These are phyloP conservation scores for Stachybotrys echinatus DNA, from an alignment of 2,329 filamentous ascomycete species.

Conservation along the genomic window DNA sequence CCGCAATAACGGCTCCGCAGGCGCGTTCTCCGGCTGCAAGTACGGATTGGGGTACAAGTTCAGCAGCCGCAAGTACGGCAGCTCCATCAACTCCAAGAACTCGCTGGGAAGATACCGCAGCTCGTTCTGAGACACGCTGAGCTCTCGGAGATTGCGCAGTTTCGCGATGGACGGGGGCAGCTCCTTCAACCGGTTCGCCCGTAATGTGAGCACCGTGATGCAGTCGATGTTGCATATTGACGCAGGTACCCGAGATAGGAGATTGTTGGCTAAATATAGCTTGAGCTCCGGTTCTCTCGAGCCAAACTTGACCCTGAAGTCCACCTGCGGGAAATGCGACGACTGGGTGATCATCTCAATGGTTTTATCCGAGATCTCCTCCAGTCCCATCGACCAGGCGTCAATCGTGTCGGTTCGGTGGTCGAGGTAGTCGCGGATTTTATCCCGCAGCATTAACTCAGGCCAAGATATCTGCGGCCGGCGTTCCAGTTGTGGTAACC, in stretches of 20 bases:
- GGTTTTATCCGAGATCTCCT: slow-evolving; percentile 48
- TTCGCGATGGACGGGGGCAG: slow-evolving; percentile 55
- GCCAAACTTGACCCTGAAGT: slow-evolving; percentile 54
- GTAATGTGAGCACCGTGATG: slow-evolving; percentile 60
- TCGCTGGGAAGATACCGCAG: slow-evolving; percentile 58
- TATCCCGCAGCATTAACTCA: slow-evolving; percentile 38
- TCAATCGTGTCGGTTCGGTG: slow-evolving; percentile 54
- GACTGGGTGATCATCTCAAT: slow-evolving; percentile 53
- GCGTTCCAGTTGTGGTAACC: slow-evolving; percentile 31
- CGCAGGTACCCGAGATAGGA: slow-evolving; percentile 48
- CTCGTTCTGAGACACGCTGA: slow-evolving; percentile 63
- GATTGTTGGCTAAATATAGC: slow-evolving; percentile 57
- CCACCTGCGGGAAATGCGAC: slow-evolving; percentile 46
- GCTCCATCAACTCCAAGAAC: slow-evolving; percentile 50
- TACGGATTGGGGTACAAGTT: slow-evolving; percentile 60
- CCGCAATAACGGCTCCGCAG: neutral
- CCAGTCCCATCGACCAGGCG: slow-evolving; percentile 52
- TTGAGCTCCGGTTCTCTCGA: slow-evolving; percentile 54
- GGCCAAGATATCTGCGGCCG: slow-evolving; percentile 25
- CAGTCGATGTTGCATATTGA: slow-evolving; percentile 57
- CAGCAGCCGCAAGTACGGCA: slow-evolving; percentile 42
- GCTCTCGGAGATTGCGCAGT: slow-evolving; percentile 51
- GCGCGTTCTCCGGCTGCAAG: slow-evolving; percentile 28
- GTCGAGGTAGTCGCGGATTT: slow-evolving; percentile 51
- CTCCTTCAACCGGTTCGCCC: slow-evolving; percentile 56